phyloP scores from a whole-genome alignment of 306 rosid species.

The Vigna hirtella region DNA sequence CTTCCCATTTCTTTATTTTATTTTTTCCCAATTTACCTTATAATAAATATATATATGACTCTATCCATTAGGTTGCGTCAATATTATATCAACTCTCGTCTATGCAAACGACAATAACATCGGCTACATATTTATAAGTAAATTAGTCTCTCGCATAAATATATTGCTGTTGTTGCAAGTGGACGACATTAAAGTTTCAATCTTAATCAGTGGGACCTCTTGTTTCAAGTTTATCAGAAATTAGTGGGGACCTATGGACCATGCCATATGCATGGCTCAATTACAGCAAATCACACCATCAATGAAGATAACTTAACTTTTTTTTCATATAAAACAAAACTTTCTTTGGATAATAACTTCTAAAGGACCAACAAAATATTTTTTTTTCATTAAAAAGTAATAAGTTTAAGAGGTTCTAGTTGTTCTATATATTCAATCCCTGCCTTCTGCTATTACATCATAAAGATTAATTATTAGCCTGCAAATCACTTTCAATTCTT shows the following conservation, averaged over 20 bases:
- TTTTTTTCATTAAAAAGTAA: background rate
- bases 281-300: slow-evolving; percentile 36
- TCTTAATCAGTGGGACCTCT: slow-evolving; percentile 48
- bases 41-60: slow-evolving; percentile 8
- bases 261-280: slow-evolving; percentile 29
- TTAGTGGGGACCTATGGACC: slow-evolving; percentile 45
- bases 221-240: slow-evolving; percentile 36
- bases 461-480: background rate
- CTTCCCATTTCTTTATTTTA: slow-evolving; percentile 7
- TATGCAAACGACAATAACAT: slow-evolving; percentile 50
- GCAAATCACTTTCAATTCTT: background rate
- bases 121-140: slow-evolving; percentile 46
- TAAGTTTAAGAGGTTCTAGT: background rate
- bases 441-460: background rate
- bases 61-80: slow-evolving; percentile 1
- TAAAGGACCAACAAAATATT: background rate
- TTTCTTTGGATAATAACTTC: background rate
- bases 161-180: slow-evolving; percentile 29
- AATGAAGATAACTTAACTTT: background rate
- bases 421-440: background rate
- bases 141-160: slow-evolving; percentile 4
- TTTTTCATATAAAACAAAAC: background rate
- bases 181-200: slow-evolving; percentile 45
- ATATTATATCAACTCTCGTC: slow-evolving; percentile 6
- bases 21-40: background rate